These are phyloP conservation scores for Penicillium crystallinum DNA, from an alignment of 495 filamentous ascomycete genomes.

Conservation along the genomic window DNA sequence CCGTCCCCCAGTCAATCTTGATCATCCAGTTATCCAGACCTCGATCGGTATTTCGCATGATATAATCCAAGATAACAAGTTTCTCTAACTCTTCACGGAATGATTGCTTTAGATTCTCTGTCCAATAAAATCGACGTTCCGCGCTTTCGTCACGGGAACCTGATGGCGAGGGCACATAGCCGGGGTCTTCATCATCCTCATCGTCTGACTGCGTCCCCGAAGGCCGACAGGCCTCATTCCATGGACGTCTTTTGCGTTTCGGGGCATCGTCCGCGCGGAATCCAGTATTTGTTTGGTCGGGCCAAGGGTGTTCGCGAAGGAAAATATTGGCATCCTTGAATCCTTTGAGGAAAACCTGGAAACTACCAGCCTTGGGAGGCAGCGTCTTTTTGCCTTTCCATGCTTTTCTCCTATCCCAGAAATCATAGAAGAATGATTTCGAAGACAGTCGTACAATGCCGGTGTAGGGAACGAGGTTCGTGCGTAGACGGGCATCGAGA, in stretches of 20 bases:
- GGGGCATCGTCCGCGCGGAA: constrained; percentile 66
- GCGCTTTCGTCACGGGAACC: constrained; percentile 41
- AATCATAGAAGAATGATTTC: constrained; percentile 96
- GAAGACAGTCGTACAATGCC: constrained; percentile 92
- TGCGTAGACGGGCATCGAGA: constrained; percentile 82
- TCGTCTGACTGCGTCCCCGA: constrained; percentile 61
- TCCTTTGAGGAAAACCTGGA: constrained; percentile 94
- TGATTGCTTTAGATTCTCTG: constrained; percentile 77
- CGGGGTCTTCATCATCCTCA: constrained; percentile 65
- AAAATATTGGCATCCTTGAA: constrained; percentile 97
- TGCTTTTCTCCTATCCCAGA: constrained; percentile 86
- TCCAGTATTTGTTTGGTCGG: constrained; percentile 80
- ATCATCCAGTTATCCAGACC: constrained; percentile 99
- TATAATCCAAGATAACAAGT: constrained; percentile 95
- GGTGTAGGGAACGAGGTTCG: constrained; percentile 91
- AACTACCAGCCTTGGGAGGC: constrained; percentile 91
- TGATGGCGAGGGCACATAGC: constrained; percentile 37
- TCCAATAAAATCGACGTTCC: constrained; percentile 72
- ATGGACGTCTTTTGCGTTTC: constrained; percentile 67
- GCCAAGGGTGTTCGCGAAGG: constrained; percentile 92
- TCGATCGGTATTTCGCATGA: constrained; percentile 98
- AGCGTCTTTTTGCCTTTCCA: constrained; percentile 81
- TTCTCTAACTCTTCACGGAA: constrained; percentile 97
- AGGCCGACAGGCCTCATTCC: constrained; percentile 83
- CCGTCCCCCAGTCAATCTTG: constrained; percentile 77